These are phyloP conservation scores for Phytophthora citricola DNA, from an alignment of 352 stramenopile genomes.

Conservation along the genomic window DNA sequence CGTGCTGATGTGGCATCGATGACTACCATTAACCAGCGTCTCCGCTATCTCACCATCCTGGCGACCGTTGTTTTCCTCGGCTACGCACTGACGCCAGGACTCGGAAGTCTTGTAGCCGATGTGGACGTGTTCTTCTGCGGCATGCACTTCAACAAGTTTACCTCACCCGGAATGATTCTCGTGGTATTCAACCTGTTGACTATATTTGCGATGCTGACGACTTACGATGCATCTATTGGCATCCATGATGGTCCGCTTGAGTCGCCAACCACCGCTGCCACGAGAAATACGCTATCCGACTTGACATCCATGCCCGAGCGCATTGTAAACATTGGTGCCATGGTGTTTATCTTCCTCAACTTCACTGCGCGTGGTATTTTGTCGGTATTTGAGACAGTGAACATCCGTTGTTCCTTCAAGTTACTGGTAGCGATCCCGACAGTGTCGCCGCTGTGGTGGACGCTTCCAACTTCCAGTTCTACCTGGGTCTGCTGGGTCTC, in stretches of 20 bases:
- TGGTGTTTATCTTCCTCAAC: constrained; percentile 86
- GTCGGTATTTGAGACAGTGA: constrained; percentile 86
- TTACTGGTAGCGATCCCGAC: constrained; percentile 64
- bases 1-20: constrained; percentile 75
- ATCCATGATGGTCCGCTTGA: constrained; percentile 69
- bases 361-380: constrained; percentile 79
- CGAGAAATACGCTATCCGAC: constrained; percentile 58
- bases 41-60: constrained; percentile 80
- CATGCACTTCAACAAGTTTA: constrained; percentile 83
- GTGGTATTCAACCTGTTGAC: constrained; percentile 67
- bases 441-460: constrained; percentile 60
- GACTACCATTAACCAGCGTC: constrained; percentile 72
- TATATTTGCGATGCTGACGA: constrained; percentile 68
- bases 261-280: constrained; percentile 42
- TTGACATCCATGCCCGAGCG: constrained; percentile 63
- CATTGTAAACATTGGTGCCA: constrained; percentile 74
- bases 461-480: constrained; percentile 88
- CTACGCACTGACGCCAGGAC: constrained; percentile 74
- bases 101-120: constrained; percentile 72
- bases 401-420: constrained; percentile 81
- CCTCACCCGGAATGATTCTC: constrained; percentile 68
- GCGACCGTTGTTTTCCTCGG: constrained; percentile 80
- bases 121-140: constrained; percentile 62
- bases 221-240: constrained; percentile 60
- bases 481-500: constrained; percentile 74